phyloP scores from a whole-genome alignment of 371 early-diverging fungal genomes.

The Rhizopus delemar region DNA sequence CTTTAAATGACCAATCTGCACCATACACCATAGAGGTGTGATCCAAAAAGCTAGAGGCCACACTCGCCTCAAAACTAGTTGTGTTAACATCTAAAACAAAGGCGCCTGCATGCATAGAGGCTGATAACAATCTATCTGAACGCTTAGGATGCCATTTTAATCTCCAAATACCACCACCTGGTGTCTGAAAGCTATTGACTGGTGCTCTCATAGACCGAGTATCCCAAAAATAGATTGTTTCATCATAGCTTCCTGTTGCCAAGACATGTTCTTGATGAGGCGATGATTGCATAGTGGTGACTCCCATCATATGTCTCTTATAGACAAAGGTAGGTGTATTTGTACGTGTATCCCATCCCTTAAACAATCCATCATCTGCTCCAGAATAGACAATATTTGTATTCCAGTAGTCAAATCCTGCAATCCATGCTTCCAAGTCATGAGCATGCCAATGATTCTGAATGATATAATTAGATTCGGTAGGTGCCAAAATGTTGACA shows the following conservation, averaged over 20 bases:
- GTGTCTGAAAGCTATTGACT: conserved; percentile 59
- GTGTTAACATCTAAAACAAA: conserved; percentile 38
- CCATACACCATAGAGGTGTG: conserved; percentile 91
- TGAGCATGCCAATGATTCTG: conserved; percentile 74
- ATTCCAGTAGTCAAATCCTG: conserved; percentile 80
- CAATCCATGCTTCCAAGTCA: conserved; percentile 92
- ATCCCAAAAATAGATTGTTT: conserved; percentile 86
- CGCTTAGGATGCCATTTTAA: conserved; percentile 89
- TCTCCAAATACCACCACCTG: conserved; percentile 92
- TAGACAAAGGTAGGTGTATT: conserved; percentile 19
- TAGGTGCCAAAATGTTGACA: conserved; percentile 47
- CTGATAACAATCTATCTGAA: conserved; percentile 68
- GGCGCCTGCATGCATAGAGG: conserved; percentile 82
- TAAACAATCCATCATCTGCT: conserved; percentile 82
- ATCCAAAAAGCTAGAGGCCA: conserved; percentile 57
- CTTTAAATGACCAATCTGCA: conserved; percentile 81
- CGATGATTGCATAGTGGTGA: conserved; percentile 84
- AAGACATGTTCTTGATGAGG: conserved; percentile 71
- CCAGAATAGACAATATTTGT: conserved; percentile 67
- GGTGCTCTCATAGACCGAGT: conserved; percentile 79
- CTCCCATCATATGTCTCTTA: conserved; percentile 73
- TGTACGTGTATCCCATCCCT: conserved; percentile 83
- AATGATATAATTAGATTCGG: conserved; percentile 37
- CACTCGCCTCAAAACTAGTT: not conserved
- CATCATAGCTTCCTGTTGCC: conserved; percentile 90